These are phyloP conservation scores for Graphilbum sp. DNA, from an alignment of 2,329 filamentous ascomycete genomes.

Conservation along the genomic window DNA sequence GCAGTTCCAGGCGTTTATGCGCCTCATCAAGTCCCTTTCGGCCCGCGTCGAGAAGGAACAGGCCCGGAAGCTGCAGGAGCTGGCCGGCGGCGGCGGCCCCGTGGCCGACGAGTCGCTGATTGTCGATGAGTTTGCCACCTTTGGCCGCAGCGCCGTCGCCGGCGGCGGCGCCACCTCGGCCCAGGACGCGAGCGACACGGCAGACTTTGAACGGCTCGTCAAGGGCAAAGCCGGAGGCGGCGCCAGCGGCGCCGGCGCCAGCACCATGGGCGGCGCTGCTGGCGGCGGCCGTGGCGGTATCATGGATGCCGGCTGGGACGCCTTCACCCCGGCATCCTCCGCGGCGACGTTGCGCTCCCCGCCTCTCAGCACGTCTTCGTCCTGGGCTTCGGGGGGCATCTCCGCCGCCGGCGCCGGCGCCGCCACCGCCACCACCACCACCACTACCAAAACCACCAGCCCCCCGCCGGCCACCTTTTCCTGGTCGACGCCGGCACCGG, in stretches of 20 bases:
- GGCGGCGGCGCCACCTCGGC: constrained; percentile 15
- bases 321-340: not conserved
- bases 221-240: constrained; percentile 44
- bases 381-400: no score
- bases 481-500: constrained; percentile 39
- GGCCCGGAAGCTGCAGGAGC: constrained; percentile 70
- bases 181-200: constrained; percentile 26
- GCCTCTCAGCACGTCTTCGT: constrained; percentile 10
- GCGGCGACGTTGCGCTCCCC: not conserved
- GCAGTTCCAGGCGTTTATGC: constrained; percentile 84
- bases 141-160: constrained; percentile 19
- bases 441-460: constrained; percentile 20
- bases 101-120: not conserved
- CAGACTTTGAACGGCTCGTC: constrained; percentile 76
- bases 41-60: constrained; percentile 77
- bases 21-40: constrained; percentile 67
- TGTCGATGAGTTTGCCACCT: not conserved
- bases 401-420: no score
- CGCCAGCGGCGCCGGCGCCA: not conserved
- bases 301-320: constrained; percentile 7
- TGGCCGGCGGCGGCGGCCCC: constrained; percentile 19
- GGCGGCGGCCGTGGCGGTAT: not conserved
- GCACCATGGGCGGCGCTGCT: not conserved
- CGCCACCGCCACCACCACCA: constrained; percentile 9
- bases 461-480: constrained; percentile 37